Conservation (phyloP, 2,329 filamentous ascomycete genomes). For the Aspergillus aculeatinus region DNA sequence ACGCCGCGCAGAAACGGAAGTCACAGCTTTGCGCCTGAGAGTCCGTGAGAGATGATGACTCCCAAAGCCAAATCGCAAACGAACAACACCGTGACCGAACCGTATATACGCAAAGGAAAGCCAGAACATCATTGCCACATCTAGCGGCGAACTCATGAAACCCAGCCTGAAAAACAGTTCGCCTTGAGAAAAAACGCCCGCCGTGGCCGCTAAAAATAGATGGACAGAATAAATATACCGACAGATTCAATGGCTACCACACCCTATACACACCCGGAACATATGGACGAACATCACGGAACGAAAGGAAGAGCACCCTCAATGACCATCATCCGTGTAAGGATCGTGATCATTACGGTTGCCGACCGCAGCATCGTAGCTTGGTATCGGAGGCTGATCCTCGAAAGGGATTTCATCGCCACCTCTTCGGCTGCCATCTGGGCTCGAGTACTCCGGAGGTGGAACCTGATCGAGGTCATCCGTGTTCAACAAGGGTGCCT, state of each 20-base stretch:
- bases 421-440: slow-evolving; percentile 54
- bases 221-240: slow-evolving; percentile 11
- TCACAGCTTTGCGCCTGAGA: not conserved
- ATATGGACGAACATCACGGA: slow-evolving; percentile 1
- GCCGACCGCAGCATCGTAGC: slow-evolving; percentile 72
- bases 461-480: slow-evolving; percentile 31
- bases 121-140: slow-evolving; percentile 14
- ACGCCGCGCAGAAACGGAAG: not conserved
- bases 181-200: slow-evolving; percentile 24
- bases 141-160: slow-evolving; percentile 21
- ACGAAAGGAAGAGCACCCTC: not conserved
- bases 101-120: slow-evolving; percentile 20
- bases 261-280: slow-evolving; percentile 14
- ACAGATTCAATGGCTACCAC: slow-evolving; percentile 9
- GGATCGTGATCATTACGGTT: slow-evolving; percentile 23
- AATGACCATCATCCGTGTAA: slow-evolving; percentile 1
- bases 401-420: slow-evolving; percentile 53
- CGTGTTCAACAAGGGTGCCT: slow-evolving; percentile 28
- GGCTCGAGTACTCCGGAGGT: slow-evolving; percentile 55
- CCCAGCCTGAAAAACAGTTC: slow-evolving; percentile 17
- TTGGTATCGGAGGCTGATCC: slow-evolving; percentile 72
- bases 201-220: slow-evolving; percentile 31
- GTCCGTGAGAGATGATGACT: not conserved
- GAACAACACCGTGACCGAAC: slow-evolving; percentile 11
- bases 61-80: not conserved